Base-by-base conservation (phyloP, 1,139 yeast species). In the Taphrina confusa region DNA sequence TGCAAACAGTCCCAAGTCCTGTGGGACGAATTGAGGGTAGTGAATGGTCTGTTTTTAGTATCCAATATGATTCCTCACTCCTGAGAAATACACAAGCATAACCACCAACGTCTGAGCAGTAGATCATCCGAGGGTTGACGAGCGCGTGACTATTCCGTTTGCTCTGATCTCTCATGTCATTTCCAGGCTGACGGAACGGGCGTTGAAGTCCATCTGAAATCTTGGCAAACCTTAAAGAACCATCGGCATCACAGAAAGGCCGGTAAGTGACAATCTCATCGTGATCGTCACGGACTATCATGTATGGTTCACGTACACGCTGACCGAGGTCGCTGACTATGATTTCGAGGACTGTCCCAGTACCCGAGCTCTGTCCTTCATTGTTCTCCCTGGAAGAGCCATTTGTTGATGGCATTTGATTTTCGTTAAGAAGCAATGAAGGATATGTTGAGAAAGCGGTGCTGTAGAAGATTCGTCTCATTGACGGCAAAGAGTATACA, bases 181-280 rank as follows among this genome's bases (percentile, higher is more conserved):
- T 14, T 4, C 25, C 25, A n/a, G 33, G 33, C 12, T 9, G 33
- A 12, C 20, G 18, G 28, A 5, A 12, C 40, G 22, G 6, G 31
- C 44, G 31, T 45, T 57, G 37, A 30, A 20, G 31, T 16, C 31
- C 30, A 12, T 42, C 51, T 4, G 60, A 50, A 8, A 61, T 25
- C 30, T 62, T 62, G 25, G 49, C 12, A 27, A 63, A 25, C 12
- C 51, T 9, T 14, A 61, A 14, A 14, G 12, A 30, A 12, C 51
- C 54, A 18, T 46, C 49, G n/a, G 16, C 16, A 39, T 25, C 20
- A 16, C 42, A 25, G 40, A 46, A 65, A 44, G 84, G 73, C 66
- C 82, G 82, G 70, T 89, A 89, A 64, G 86, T 75, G 47, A 82
- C 75, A 1, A 88, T 75, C 70, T 89, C 95, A 67, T 94, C 94